These are phyloP conservation scores for Raffaelea arxii DNA, from an alignment of 2,329 filamentous ascomycete genomes.

Conservation along the genomic window DNA sequence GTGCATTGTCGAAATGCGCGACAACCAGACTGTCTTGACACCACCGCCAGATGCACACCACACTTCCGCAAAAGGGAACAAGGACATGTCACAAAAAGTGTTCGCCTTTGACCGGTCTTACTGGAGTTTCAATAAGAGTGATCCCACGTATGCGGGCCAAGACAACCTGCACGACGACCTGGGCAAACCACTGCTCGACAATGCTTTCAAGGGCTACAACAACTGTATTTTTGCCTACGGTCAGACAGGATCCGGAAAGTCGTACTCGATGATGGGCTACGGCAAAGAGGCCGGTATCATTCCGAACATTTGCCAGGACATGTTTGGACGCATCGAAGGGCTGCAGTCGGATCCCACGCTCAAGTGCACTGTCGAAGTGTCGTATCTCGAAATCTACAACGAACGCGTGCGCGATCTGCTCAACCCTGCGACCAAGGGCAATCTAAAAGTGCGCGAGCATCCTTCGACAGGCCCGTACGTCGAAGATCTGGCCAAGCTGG, in stretches of 20 bases:
- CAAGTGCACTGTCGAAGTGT: slow-evolving; percentile 93
- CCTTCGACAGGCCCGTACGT: slow-evolving; percentile 93
- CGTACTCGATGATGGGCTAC: slow-evolving; percentile 95
- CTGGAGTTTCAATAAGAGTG: slow-evolving; percentile 78
- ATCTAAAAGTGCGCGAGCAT: slow-evolving; percentile 94
- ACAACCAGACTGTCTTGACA: slow-evolving; percentile 75
- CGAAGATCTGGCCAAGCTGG: slow-evolving; percentile 89
- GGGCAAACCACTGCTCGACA: slow-evolving; percentile 93
- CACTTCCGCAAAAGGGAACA: slow-evolving; percentile 51
- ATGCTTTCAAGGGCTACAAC: slow-evolving; percentile 99
- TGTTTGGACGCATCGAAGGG: slow-evolving; percentile 85
- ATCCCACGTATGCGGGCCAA: slow-evolving; percentile 83
- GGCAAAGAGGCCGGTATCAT: slow-evolving; percentile 72
- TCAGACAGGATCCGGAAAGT: slow-evolving; percentile 76
- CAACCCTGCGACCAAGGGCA: slow-evolving; percentile 54
- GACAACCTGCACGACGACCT: slow-evolving; percentile 90
- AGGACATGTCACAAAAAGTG: slow-evolving; percentile 60
- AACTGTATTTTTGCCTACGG: slow-evolving; percentile 99
- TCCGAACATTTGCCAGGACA: slow-evolving; percentile 86
- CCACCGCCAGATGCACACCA: slow-evolving; percentile 55
- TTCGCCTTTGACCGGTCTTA: slow-evolving; percentile 98
- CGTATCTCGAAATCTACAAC: slow-evolving; percentile 99
- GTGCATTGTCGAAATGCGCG: slow-evolving; percentile 98
- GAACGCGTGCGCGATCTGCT: slow-evolving; percentile 94
- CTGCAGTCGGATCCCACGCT: slow-evolving; percentile 73